These are phyloP conservation scores for Chalciporus piperatus DNA, from an alignment of 768 basidiomycete genomes.

Conservation along the genomic window DNA sequence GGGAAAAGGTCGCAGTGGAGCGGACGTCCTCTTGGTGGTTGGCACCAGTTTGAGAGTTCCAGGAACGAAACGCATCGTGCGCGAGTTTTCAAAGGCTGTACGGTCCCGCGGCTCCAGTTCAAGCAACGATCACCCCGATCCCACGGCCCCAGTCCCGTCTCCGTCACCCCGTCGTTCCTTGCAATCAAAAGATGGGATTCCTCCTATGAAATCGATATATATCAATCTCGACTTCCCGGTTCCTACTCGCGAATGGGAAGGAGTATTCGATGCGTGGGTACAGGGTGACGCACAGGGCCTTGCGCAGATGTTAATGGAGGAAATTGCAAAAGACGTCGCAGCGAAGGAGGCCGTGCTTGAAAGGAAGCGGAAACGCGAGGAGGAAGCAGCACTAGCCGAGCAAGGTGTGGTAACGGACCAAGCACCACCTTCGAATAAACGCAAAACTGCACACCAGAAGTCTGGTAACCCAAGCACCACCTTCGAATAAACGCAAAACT, in stretches of 20 bases:
- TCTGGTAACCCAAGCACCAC: slow-evolving; percentile 10
- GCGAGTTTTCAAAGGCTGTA: slow-evolving; percentile 82
- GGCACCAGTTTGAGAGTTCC: slow-evolving; percentile 88
- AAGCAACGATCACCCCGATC: slow-evolving; percentile 30
- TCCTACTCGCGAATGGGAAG: slow-evolving; percentile 84
- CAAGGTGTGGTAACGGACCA: slow-evolving; percentile 10
- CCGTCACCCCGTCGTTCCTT: slow-evolving; percentile 44
- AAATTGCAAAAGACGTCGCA: slow-evolving; percentile 52
- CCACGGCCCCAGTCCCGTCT: slow-evolving; percentile 37
- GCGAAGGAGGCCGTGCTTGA: slow-evolving; percentile 54
- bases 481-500: slow-evolving; percentile 27
- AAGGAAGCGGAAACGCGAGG: slow-evolving; percentile 56
- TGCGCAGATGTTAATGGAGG: slow-evolving; percentile 55
- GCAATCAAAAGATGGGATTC: slow-evolving; percentile 44
- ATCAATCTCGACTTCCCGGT: slow-evolving; percentile 86
- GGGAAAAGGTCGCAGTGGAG: slow-evolving; percentile 66
- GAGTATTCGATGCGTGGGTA: slow-evolving; percentile 87
- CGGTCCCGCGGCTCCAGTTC: slow-evolving; percentile 44
- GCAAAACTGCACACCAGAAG: slow-evolving; percentile 21
- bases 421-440: slow-evolving; percentile 22
- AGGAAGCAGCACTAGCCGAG: slow-evolving; percentile 33
- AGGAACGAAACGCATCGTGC: slow-evolving; percentile 88
- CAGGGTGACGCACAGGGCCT: slow-evolving; percentile 86
- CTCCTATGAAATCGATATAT: slow-evolving; percentile 66
- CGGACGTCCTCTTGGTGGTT: slow-evolving; percentile 84